Base-by-base conservation (phyloP, 306 rosid genomes). In the Datisca glomerata region DNA sequence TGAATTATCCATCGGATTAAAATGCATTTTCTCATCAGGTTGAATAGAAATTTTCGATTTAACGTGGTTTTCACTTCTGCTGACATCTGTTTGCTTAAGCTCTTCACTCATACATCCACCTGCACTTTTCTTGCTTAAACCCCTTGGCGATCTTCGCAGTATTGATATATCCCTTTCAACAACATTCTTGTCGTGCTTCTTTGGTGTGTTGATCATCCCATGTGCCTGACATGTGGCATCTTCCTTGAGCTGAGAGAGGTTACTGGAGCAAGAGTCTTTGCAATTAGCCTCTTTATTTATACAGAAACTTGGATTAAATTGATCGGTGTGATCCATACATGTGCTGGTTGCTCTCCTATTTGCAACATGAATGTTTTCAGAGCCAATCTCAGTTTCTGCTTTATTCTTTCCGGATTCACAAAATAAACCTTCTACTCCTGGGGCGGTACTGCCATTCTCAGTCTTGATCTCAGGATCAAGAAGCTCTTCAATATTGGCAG, bases 111-210 rank as follows among this genome's bases (percentile, higher is more conserved):
- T 38, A 35, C 60, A 47, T 31, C 43, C 47, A 41, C 40, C 56
- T 12, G 60, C 70, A 58, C 24, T 67, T 58, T 64, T 64, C 68
- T 49, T 74, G 62, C 61, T 43, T 58, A 64, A 34, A 64, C 64
- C 81, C 62, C 85, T 77, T 16, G 85, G 78, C 14, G 93, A 85
- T 64, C 71, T 74, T 47, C 73, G 67, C 7, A 52, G 60, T 36
- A 49, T 41, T 13, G 47, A 36, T 3, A 49, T n/a, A 35, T 57
- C 68, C 3, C 32, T 40, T 12, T 50, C 71, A 36, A 24, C 27
- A 46, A 47, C 60, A 25, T 18, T 63, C 53, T 60, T 55, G 41
- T 22, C 65, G 22, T n/a, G 71, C 42, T 80, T 80, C 62, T 53
- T 69, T 8, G 70, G 77, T 20, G 64, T 67, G 22, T 54, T 39